Base-by-base conservation (phyloP, 768 basidiomycete species). In the Naganishia kalamii region DNA sequence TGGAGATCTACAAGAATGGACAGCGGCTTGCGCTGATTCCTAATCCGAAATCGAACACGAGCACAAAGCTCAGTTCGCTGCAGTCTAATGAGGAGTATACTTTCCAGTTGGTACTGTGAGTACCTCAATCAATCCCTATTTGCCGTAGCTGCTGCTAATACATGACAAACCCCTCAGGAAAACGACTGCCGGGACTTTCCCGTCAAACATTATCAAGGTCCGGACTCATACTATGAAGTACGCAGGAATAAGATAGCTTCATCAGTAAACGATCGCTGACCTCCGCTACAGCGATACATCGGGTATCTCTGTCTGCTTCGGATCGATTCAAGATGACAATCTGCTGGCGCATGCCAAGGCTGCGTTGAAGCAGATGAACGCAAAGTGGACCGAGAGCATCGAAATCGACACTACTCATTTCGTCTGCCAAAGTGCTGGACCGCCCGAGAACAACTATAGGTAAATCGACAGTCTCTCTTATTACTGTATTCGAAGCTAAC, bases 381-480 rank as follows among this genome's bases (percentile, higher is more conserved):
- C 90, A 0, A 88, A 88, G 69, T 92, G 88, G 87, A 89, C 86
- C 72, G 88, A 93, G 69, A 88, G 86, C 72, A 92, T 99, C 43
- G 90, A 93, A 80, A 93, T 98, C 65, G 94, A 99, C 74, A 98
- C 94, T 11, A 97, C 93, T 0, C 94, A 99, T 78, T 99, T 96
- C 70, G 92, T 97, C 44, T 94, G 92, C 75, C 94, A 92, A 19
- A 91, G 89, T 0, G 91, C 92, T 2, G 87, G 64, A 27, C 41
- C 51, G 33, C 33, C 46, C 61, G 48, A 65, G 49, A 29, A 68
- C 67, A 32, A 51, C 27, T 32, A 63, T 48, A 23, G 67, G 62
- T 29, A 37, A 30, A 12, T 12, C 21, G 62, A 46, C 63, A 52
- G n/a, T 15, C 21, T 57, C 37, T 37, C n/a, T n/a, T n/a, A n/a